phyloP scores from a whole-genome alignment of 2,329 filamentous ascomycete species.

The Colletotrichum tropicicola region DNA sequence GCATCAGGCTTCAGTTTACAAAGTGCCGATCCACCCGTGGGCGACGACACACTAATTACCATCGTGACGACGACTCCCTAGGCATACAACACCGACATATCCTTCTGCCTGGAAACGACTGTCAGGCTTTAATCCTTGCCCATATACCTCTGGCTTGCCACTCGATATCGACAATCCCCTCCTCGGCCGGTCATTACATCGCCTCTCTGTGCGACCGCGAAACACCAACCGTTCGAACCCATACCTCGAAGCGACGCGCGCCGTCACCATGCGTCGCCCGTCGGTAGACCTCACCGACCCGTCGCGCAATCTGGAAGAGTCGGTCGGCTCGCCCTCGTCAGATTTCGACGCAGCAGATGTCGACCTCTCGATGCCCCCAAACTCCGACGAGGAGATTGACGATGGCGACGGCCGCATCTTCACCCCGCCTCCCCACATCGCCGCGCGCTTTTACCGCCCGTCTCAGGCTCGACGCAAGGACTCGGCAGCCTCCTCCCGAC shows the following conservation, averaged over 20 bases:
- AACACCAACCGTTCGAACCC: slow-evolving; percentile 15
- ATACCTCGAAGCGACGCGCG: slow-evolving; percentile 12
- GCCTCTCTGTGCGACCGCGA: not conserved
- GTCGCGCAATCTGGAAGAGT: slow-evolving; percentile 48
- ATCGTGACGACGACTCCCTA: not conserved
- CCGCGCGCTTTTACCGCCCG: slow-evolving; percentile 79
- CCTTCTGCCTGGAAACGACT: not conserved
- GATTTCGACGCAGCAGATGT: slow-evolving; percentile 41
- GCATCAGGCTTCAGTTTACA: slow-evolving; percentile 13
- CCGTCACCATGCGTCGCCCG: slow-evolving; percentile 50
- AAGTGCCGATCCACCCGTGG: too few relatives aligned
- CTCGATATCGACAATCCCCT: not conserved
- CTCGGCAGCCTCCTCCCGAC: slow-evolving; percentile 80
- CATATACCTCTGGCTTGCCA: not conserved
- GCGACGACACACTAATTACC: not conserved
- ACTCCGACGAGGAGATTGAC: slow-evolving; percentile 41
- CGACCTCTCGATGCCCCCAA: slow-evolving; percentile 49
- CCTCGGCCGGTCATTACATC: not conserved
- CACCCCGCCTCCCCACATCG: slow-evolving; percentile 79
- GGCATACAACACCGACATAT: not conserved
- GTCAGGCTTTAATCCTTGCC: not conserved
- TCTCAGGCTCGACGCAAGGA: slow-evolving; percentile 75
- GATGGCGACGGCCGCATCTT: slow-evolving; percentile 49
- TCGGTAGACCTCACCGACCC: slow-evolving; percentile 52
- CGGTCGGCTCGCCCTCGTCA: slow-evolving; percentile 39